Conservation (phyloP, 169 alveolate genomes). For the Blepharisma undulans region DNA sequence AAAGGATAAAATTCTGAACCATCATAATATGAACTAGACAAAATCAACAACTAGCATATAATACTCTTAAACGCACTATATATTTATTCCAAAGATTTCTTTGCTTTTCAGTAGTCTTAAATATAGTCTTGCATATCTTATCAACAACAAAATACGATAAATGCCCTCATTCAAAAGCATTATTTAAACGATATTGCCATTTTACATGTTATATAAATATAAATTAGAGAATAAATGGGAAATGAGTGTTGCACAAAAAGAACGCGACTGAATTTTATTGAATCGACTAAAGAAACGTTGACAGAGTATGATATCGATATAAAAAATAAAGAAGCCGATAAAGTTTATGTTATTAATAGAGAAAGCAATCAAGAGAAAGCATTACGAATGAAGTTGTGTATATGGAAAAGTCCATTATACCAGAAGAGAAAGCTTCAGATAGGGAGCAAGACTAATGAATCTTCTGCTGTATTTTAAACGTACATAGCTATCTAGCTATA, state of each 20-base stretch:
- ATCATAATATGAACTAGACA: too few relatives aligned
- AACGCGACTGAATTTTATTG: background rate
- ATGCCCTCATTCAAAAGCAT: too few relatives aligned
- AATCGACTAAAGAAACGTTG: background rate
- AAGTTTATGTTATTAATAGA: background rate
- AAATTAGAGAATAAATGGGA: background rate
- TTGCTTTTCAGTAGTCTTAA: too few relatives aligned
- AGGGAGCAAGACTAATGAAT: background rate
- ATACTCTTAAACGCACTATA: too few relatives aligned
- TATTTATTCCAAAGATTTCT: too few relatives aligned
- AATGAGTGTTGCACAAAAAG: background rate
- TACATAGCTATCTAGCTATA: background rate
- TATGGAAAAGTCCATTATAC: background rate
- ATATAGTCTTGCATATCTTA: too few relatives aligned
- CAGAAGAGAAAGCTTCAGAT: background rate
- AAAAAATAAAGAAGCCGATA: background rate
- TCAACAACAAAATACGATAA: too few relatives aligned
- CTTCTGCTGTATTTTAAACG: background rate
- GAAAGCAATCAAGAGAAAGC: background rate
- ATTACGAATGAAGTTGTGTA: background rate
- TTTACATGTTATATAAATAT: too few relatives aligned
- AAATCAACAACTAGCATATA: too few relatives aligned
- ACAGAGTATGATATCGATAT: background rate
- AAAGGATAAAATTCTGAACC: background rate
- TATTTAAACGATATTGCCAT: background rate